Evolutionary conservation across 2,329 filamentous ascomycete genomes (phyloP).

Genomic region (Neopestalotiopsis sp.): DNA sequence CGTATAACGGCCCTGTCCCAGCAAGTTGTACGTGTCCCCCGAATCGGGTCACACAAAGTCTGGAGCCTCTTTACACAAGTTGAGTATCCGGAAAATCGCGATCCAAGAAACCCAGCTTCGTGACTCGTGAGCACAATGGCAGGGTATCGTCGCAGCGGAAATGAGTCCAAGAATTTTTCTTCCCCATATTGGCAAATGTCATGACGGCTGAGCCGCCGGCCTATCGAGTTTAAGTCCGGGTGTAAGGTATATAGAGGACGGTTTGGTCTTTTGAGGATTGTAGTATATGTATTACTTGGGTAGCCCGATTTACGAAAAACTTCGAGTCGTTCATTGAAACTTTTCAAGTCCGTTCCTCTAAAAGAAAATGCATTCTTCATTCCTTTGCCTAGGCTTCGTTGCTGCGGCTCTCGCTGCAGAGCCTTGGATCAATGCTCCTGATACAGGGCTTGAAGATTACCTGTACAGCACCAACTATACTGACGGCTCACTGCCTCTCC

Average conservation of each 20-base stretch:
- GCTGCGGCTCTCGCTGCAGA: conserved; percentile 34
- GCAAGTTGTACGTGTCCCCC: background rate
- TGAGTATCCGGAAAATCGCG: background rate
- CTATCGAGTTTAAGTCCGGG: background rate
- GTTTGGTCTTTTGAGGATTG: background rate
- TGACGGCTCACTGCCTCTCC: conserved; percentile 39
- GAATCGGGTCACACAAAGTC: background rate
- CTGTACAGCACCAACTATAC: conserved; percentile 36
- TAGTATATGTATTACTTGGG: background rate
- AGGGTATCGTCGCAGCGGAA: background rate
- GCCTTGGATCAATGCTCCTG: conserved; percentile 40
- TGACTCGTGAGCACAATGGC: background rate
- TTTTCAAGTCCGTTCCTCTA: background rate
- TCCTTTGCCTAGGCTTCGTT: conserved; percentile 23
- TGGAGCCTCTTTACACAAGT: background rate
- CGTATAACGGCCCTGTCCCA: background rate
- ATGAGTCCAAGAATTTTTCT: background rate
- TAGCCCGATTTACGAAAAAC: background rate
- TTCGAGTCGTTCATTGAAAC: background rate
- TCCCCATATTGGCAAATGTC: background rate
- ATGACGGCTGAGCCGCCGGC: background rate
- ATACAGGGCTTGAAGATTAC: conserved; percentile 38
- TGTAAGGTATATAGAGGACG: background rate
- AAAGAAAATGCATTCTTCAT: conserved; percentile 17
- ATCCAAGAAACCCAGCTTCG: background rate